phyloP scores from a whole-genome alignment of 306 rosid genomes.

The Vigna radiata region DNA sequence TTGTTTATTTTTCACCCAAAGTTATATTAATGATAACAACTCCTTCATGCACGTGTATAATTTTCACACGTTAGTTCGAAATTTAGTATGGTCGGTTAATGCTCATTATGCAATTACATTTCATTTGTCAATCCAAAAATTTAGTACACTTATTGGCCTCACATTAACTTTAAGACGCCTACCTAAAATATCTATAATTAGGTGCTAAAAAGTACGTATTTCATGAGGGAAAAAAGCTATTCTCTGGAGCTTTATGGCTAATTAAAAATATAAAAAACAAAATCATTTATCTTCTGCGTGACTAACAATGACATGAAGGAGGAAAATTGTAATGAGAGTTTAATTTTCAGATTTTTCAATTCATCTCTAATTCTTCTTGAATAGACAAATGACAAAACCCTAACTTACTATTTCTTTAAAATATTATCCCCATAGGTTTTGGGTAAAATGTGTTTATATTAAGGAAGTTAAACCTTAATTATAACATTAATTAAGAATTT shows the following conservation, averaged over 20 bases:
- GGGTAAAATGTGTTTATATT: not conserved
- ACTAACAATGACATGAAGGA: not conserved
- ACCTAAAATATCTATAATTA: constrained; percentile 5
- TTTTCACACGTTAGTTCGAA: not conserved
- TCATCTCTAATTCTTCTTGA: too few species aligned
- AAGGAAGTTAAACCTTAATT: not conserved
- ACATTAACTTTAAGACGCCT: constrained; percentile 13
- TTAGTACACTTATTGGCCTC: not conserved
- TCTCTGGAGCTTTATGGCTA: not conserved
- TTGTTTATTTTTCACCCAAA: not conserved
- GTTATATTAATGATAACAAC: not conserved
- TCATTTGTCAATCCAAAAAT: constrained; percentile 10
- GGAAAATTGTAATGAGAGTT: not conserved
- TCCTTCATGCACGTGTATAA: not conserved
- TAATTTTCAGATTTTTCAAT: not conserved
- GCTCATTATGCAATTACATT: not conserved
- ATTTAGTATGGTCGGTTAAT: not conserved
- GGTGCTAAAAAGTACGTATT: not conserved
- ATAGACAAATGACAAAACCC: too few species aligned
- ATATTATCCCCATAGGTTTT: not conserved
- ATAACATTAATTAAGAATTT: not conserved
- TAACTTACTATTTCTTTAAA: too few species aligned
- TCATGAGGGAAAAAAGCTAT: not conserved
- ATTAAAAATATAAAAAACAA: not conserved
- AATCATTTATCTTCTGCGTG: not conserved